phyloP scores from a whole-genome alignment of 352 stramenopile species.

The Phytophthora vignae region DNA sequence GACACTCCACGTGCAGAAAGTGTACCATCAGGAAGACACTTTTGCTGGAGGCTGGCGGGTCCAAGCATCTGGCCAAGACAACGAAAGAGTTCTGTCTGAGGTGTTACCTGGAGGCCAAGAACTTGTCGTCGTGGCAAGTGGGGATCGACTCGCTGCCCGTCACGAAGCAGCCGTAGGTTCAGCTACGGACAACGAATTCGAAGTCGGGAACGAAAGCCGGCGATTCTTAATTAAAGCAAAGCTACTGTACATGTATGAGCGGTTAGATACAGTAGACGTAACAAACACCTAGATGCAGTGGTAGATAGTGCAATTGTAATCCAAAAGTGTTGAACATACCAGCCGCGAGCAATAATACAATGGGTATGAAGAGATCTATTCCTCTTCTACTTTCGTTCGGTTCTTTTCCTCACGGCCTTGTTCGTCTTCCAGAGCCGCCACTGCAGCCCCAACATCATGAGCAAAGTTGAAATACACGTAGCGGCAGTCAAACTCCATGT shows the following conservation, averaged over 20 bases:
- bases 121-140: slow-evolving; percentile 46
- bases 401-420: slow-evolving; percentile 5
- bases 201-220: background rate
- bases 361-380: background rate
- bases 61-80: slow-evolving; percentile 27
- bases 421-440: slow-evolving; percentile 23
- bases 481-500: slow-evolving; percentile 90
- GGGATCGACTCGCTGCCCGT: slow-evolving; percentile 29
- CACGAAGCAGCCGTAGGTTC: background rate
- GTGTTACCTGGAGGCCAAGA: slow-evolving; percentile 44
- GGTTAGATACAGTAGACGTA: background rate
- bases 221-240: background rate
- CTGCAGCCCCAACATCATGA: slow-evolving; percentile 51
- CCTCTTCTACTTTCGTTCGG: background rate
- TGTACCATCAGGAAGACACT: slow-evolving; percentile 47
- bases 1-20: slow-evolving; percentile 45
- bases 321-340: background rate
- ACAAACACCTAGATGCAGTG: background rate
- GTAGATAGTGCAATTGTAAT: background rate
- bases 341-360: background rate
- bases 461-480: slow-evolving; percentile 91
- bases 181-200: background rate
- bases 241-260: background rate
- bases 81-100: slow-evolving; percentile 44
- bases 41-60: slow-evolving; percentile 17